These are phyloP conservation scores for Neolentinus lepideus DNA, from an alignment of 1,284 basidiomycete genomes.

Conservation along the genomic window DNA sequence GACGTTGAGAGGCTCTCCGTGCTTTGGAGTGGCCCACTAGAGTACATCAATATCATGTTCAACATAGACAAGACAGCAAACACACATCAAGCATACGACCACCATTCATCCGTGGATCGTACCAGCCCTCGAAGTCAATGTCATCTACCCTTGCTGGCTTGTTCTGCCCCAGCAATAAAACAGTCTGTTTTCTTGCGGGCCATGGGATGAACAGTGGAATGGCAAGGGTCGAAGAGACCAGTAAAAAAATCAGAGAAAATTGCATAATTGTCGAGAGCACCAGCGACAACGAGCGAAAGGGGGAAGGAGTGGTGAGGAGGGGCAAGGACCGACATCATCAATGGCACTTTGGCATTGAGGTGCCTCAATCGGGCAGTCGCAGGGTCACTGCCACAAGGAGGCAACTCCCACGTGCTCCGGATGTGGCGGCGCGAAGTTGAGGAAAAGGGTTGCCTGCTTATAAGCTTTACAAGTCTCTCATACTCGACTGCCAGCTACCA, in stretches of 20 bases:
- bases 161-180: background rate
- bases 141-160: background rate
- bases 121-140: conserved; percentile 40
- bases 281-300: background rate
- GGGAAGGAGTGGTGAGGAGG: background rate
- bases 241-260: background rate
- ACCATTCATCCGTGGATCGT: conserved; percentile 62
- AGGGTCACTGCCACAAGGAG: background rate
- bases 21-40: conserved; percentile 51
- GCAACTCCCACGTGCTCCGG: background rate
- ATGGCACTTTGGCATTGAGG: background rate
- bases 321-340: background rate
- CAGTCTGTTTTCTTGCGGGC: background rate
- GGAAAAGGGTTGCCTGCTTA: background rate
- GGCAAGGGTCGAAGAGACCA: background rate
- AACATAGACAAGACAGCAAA: conserved; percentile 1
- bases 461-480: background rate
- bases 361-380: background rate
- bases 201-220: background rate
- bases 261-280: background rate
- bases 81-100: conserved; percentile 64
- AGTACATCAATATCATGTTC: background rate
- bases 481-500: background rate
- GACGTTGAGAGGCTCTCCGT: conserved; percentile 39
- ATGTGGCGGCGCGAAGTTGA: background rate